Evolutionary conservation across 2,329 filamentous ascomycete species (phyloP), one percentile per base, ranked within the genome.

Genomic region (Colletotrichum sp.): DNA sequence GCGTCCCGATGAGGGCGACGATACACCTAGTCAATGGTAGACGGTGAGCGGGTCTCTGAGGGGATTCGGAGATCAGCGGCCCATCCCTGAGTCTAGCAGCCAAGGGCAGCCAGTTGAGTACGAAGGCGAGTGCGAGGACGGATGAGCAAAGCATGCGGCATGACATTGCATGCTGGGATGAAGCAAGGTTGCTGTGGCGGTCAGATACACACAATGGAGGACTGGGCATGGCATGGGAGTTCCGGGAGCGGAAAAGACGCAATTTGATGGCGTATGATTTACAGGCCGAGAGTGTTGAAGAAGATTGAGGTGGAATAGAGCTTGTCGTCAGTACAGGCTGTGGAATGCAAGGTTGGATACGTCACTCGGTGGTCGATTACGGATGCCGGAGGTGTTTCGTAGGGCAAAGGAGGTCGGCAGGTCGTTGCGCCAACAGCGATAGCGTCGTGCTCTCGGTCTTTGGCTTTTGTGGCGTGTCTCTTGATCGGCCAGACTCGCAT

Each of bases 21-120:
- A 39, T 39, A 68, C 32, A n/a, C 24, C 57, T 65, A 36, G 12
- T 34, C 10, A 24, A 21, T 21, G 18, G 57, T 16, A 24, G 49
- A 73, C 28, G 21, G 55, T 13, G 34, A 57, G 71, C 64, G 71
- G 65, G 68, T 63, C 68, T 62, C 6, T 62, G 66, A 59, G 28
- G 64, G 74, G 21, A n/a, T 28, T 65, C 74, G 70, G 74, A 65
- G 74, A 76, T 76, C 70, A 64, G 70, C 74, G 70, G 70, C 60
- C 68, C 70, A 74, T 30, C 69, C 39, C 72, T 52, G 57, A 52
- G 44, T 52, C 44, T 24, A 52, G n/a, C 28, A 36, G 49, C 70
- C 57, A 68, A 67, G 63, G 67, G 44, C 57, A 15, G 15, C 34
- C 28, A 57, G 16, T 32, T 52, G 36, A 6, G 26, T 52, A 63